Evolutionary conservation across 192 early-diverging fungal genomes (phyloP), one percentile per base, ranked within the genome.

Genomic region (Gamsiella multidivaricata): DNA sequence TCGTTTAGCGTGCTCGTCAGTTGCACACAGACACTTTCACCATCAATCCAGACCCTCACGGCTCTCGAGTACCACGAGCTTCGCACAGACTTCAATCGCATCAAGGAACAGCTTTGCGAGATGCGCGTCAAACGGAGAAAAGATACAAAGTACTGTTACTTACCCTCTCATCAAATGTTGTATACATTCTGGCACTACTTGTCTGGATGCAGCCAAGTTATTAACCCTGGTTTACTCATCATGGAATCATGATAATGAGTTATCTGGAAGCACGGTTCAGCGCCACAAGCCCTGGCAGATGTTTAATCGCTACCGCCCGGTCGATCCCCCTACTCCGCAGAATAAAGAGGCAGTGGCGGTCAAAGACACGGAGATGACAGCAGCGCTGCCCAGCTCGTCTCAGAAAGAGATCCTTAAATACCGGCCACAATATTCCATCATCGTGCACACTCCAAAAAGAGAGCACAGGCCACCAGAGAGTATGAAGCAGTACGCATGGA

Each of bases 371-470:
- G 39, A 41, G 7, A 41, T 41, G 39, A 14, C 7, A 41, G 39
- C 14, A 10, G 39, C 39, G 14, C 39, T 10, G 39, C 14, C 39
- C 39, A 14, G 8, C 14, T 10, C 39, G 52, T 31, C 31, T 54
- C 52, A 52, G 28, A 69, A 88, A 32, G 22, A 36, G 12, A 56
- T 15, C 54, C 20, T 26, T 31, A 8, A 20, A 5, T 33, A 56
- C 33, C 54, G 54, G 2, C 54, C 54, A 22, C 54, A 33, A 3
- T 56, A 56, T 29, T 33, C 33, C 7, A 8, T 12, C 4, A 56
- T n/a, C 9, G 20, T 2, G 9, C 54, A 20, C 54, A 36, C 34
- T 9, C 34, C n/a, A 33, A 33, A 37, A 29, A 56, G 8, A 4
- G 32, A 20, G 5, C 54, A 56, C 5, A 8, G 12, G 23, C 33